These are phyloP conservation scores for Neurospora sp. DNA, from an alignment of 495 filamentous ascomycete genomes.

Conservation along the genomic window DNA sequence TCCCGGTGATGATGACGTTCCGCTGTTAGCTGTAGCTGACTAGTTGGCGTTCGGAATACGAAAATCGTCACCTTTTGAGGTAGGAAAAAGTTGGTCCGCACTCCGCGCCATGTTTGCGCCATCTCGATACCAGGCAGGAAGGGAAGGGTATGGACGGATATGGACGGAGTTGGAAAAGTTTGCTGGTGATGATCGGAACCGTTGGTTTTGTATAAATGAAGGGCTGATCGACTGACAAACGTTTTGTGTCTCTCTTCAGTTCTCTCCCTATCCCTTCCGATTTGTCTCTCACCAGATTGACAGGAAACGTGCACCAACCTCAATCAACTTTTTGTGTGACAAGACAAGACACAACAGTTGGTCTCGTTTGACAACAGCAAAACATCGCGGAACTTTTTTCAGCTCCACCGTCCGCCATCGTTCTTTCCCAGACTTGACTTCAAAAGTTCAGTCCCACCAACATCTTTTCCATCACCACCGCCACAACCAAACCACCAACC, in stretches of 20 bases:
- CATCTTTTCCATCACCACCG: neutral
- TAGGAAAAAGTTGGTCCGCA: neutral
- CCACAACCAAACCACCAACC: neutral
- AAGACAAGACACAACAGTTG: neutral
- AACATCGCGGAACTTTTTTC: neutral
- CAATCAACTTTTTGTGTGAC: neutral
- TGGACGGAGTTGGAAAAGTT: neutral
- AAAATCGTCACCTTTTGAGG: neutral
- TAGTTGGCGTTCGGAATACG: neutral
- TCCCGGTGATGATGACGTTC: neutral
- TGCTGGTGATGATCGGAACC: neutral
- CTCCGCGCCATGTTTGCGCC: neutral
- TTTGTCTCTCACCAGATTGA: neutral
- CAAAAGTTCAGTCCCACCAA: neutral
- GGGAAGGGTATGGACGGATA: neutral
- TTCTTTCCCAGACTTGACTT: neutral
- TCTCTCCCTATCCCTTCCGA: neutral
- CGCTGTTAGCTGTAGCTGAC: neutral
- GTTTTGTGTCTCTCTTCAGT: neutral
- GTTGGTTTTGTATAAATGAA: neutral
- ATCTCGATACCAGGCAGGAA: too few relatives aligned
- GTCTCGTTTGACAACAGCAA: neutral
- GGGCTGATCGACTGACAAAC: neutral
- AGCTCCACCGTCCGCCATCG: neutral
- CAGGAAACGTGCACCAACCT: neutral